Base-by-base conservation (phyloP, 139 green algal genomes). In the Chlamydomonas schloesseri region DNA sequence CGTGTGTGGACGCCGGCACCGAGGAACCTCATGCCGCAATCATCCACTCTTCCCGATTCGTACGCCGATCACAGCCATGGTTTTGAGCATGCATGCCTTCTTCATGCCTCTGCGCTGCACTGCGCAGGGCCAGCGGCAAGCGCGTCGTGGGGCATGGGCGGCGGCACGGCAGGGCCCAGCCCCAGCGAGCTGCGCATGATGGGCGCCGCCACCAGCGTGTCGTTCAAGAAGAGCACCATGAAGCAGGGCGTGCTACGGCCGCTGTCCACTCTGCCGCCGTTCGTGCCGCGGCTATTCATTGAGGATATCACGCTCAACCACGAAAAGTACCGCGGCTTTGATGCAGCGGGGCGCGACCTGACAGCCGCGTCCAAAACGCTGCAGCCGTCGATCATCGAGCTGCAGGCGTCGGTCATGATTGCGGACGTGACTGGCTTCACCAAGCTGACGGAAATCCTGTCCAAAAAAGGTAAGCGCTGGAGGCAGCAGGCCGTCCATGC, bases 371-470 rank as follows among this genome's bases (percentile, higher is more conserved):
- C 64, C 13, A 73, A 74, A 29, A 84, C 82, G 33, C 86, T 94
- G 47, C 33, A 82, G 26, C 90, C 94, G 0, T 77, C 53, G 82
- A 93, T 96, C 80, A 81, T 89, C 11, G 88, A 88, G 36, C 90
- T 94, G 53, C 79, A 93, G 73, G 81, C 81, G 23, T 92, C 93
- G 13, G 85, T 98, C 13, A 93, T 97, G 92, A 93, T 98, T 75
- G 94, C 93, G 21, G 95, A 98, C 82, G 92, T 98, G 21, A 95
- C 93, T 67, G 95, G 95, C 14, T 98, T 98, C 91, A 98, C 95
- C 6, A 73, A 91, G 73, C 92, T 98, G 46, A 98, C 95, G 0
- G 93, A 96, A 71, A 91, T 91, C 34, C 88, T 97, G 68, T 93
- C 91, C 23, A 93, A 90, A 34, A 88, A 89, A 73, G 91, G 91